Base-by-base conservation (phyloP, 129 eudicot species). In the Gnaphalium uliginosum region DNA sequence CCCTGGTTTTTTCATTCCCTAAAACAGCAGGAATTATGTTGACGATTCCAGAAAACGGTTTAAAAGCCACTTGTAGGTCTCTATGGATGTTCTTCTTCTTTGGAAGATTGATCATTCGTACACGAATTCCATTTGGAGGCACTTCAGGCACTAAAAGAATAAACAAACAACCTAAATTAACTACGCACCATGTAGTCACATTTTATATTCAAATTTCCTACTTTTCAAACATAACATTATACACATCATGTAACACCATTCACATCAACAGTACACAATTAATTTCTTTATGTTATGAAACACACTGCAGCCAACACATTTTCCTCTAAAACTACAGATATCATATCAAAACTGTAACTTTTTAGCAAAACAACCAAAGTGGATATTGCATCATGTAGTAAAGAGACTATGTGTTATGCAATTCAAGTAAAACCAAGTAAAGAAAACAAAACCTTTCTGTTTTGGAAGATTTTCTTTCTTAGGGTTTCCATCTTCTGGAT, bases 1-100 rank as follows among this genome's bases (percentile, higher is more conserved):
- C 97, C 72, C 96, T 89, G 30, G 99, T 95, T 76, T 95, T 95
- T 71, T 86, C 86, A 66, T 83, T 95, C 48, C 97, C 97, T 23
- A 78, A 68, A 79, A 89, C 96, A 18, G 78, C 88, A 46, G 99
- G 99, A 66, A 79, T 74, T 77, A 95, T 91, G 76, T 82, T 82
- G 29, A 79, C 39, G 57, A 95, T 86, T 75, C 99, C 99, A 58
- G 85, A 78, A 73, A 81, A 89, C 33, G 84, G 90, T 87, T 91
- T 77, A 73, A 95, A 95, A 74, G 92, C 96, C 22, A 74, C 57
- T 67, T 75, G 83, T 32, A 95, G 79, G 85, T 95, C 97, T 75
- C 85, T 83, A 25, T 86, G 86, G 63, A 95, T 83, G 79, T 95
- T 95, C 85, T 82, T 95, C 78, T 95, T 95, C 92, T 89, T 89